Evolutionary conservation across 176 grass and related monocot species (phyloP).

Genomic region (Raddia distichophylla): DNA sequence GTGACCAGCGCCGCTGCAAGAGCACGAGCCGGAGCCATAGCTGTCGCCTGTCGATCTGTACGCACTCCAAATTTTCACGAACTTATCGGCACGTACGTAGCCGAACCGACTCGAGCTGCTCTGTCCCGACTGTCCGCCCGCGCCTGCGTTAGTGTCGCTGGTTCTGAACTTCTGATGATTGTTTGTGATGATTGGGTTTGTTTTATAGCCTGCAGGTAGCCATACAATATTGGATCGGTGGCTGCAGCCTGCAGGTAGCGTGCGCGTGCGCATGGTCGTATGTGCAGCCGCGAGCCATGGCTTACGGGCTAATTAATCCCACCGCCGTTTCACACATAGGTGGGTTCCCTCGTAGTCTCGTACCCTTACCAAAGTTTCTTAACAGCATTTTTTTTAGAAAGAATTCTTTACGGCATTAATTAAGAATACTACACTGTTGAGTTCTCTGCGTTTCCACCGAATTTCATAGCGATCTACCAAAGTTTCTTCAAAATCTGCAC

Average conservation of each 20-base stretch:
- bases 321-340: not conserved
- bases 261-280: not conserved
- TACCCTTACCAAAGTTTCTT: too few species aligned
- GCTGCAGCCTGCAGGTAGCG: not conserved
- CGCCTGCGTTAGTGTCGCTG: too few species aligned
- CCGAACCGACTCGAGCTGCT: not conserved
- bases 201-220: constrained; percentile 32
- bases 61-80: not conserved
- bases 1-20: not conserved
- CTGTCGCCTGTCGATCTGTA: not conserved
- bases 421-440: too few species aligned
- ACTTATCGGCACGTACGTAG: not conserved
- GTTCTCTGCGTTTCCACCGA: too few species aligned
- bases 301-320: constrained; percentile 29
- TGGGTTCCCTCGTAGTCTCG: not conserved
- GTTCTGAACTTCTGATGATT: not conserved
- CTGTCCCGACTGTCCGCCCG: not conserved
- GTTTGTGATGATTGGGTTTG: not conserved
- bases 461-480: too few species aligned
- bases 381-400: too few species aligned
- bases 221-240: not conserved
- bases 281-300: constrained; percentile 17
- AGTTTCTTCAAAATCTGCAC: too few species aligned
- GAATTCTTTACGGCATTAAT: too few species aligned
- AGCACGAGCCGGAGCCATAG: not conserved